phyloP scores from a whole-genome alignment of 148 eudicot species.

The Silene uniflora region DNA sequence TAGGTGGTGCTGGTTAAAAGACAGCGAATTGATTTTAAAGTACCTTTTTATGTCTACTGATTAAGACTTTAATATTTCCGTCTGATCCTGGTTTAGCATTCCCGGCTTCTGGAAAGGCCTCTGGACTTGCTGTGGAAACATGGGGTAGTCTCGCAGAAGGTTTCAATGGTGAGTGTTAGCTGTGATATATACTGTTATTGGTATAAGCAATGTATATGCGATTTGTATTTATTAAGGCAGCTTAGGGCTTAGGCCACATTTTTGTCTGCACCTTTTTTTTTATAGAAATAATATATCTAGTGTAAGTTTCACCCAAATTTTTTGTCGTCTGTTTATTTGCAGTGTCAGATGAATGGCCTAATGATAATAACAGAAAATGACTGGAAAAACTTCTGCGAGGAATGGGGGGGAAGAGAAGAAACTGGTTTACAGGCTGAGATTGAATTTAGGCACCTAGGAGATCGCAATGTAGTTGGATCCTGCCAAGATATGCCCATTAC shows the following conservation, averaged over 20 bases:
- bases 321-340: conserved; percentile 1
- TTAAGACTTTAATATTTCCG: no score
- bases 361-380: conserved; percentile 67
- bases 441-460: conserved; percentile 37
- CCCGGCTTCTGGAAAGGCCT: conserved; percentile 72
- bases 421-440: conserved; percentile 66
- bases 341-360: conserved; percentile 63
- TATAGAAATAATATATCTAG: neutral
- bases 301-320: neutral
- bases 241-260: neutral
- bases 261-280: neutral
- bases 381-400: conserved; percentile 82
- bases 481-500: conserved; percentile 45
- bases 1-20: no score
- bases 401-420: conserved; percentile 63
- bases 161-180: conserved; percentile 54
- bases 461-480: conserved; percentile 28
- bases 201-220: no score
- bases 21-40: no score
- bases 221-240: neutral
- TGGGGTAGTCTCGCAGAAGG: conserved; percentile 57
- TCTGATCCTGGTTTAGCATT: conserved; percentile 51
- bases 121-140: conserved; percentile 67
- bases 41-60: no score
- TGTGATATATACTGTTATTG: neutral